Conservation (phyloP, 441 rosid genomes). For the Corymbia citriodora region DNA sequence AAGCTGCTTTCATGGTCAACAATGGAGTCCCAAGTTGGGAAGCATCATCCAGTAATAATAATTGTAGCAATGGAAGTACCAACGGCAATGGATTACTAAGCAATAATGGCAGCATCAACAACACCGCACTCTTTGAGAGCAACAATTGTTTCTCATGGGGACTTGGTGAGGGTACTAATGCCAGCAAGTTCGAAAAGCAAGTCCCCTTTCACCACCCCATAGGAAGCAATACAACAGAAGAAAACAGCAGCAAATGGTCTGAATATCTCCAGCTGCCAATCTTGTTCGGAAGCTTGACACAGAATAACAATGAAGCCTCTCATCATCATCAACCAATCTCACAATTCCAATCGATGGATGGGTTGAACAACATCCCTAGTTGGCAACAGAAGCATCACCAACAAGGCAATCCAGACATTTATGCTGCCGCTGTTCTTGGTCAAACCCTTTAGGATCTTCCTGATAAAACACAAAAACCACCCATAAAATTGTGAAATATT, state of each 20-base stretch:
- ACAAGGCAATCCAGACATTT: not conserved
- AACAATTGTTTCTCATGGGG: not conserved
- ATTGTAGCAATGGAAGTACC: not conserved
- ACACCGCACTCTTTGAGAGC: not conserved
- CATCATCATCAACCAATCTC: not conserved
- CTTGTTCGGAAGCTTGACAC: not conserved
- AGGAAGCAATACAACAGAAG: not conserved
- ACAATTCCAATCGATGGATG: not conserved
- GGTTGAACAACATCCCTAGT: not conserved
- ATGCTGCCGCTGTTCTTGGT: not conserved
- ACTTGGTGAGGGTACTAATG: not conserved
- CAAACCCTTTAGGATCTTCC: not conserved
- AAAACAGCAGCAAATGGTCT: not conserved
- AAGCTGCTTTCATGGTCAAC: not conserved
- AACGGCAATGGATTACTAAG: not conserved
- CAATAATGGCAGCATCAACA: not conserved
- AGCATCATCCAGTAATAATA: not conserved
- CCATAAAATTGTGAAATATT: not conserved
- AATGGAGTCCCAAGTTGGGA: not conserved
- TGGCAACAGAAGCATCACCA: not conserved
- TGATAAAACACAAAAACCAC: not conserved
- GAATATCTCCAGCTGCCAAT: not conserved
- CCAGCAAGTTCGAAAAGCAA: not conserved
- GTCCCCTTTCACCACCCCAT: not conserved
- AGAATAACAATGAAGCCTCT: not conserved